These are phyloP conservation scores for Phlebiopsis flavidoalba DNA, from an alignment of 768 basidiomycete species.

Conservation along the genomic window DNA sequence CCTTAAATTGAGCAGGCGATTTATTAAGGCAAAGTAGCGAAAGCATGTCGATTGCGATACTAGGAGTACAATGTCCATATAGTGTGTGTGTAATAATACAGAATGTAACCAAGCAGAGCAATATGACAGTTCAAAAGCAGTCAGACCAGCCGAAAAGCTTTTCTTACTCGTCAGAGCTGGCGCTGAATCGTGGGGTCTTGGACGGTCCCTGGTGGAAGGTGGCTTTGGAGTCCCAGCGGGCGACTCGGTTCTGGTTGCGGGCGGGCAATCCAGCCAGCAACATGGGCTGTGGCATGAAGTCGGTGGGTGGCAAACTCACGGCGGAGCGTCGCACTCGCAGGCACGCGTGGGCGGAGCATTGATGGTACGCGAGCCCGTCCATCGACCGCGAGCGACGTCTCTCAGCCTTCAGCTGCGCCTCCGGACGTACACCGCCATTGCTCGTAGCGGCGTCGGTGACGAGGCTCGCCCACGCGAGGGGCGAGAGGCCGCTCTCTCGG, in stretches of 20 bases:
- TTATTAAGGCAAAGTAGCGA: not conserved
- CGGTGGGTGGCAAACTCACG: not conserved
- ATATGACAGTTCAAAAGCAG: not conserved
- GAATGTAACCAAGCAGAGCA: not conserved
- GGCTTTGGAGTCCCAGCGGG: constrained; percentile 1
- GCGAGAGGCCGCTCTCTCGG: constrained; percentile 11
- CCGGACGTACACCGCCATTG: constrained; percentile 12
- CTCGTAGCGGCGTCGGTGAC: constrained; percentile 13
- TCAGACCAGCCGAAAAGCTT: not conserved
- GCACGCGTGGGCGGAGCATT: constrained; percentile 11
- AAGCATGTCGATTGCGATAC: not conserved
- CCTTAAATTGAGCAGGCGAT: not conserved
- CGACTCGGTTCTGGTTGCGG: not conserved
- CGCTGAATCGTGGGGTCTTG: not conserved
- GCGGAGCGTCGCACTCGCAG: constrained; percentile 8
- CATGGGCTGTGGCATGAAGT: not conserved
- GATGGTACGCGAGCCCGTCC: constrained; percentile 12
- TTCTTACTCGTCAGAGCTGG: constrained; percentile 1
- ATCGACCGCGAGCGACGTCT: constrained; percentile 20
- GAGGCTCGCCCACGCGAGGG: constrained; percentile 17
- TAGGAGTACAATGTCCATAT: not conserved
- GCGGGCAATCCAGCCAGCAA: not conserved
- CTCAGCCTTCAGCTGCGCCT: constrained; percentile 11
- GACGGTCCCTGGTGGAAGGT: not conserved
- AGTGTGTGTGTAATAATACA: not conserved